Percentiles rank a stretch among this genome's conserved stretches.
Conservation (phyloP, 23 red algal species). For the Gracilaria domingensis region DNA sequence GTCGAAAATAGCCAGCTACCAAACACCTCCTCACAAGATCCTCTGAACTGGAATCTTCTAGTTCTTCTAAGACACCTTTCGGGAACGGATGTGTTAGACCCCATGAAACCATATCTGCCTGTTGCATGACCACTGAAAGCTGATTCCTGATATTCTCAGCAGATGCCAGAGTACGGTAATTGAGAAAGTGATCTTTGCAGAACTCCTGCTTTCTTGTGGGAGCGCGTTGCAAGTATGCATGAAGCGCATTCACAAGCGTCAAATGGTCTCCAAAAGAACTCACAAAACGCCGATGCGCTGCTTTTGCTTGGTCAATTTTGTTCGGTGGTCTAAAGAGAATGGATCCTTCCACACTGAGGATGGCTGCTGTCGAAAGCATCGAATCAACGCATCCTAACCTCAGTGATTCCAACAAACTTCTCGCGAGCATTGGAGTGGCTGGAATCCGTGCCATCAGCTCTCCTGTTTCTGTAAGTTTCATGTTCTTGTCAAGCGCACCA, state of each 20-base stretch:
- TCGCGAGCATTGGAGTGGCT: constrained; percentile 75
- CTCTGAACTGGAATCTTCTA: constrained; percentile 57
- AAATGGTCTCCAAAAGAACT: constrained; percentile 76
- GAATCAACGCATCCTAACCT: constrained; percentile 60
- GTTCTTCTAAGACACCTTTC: constrained; percentile 8
- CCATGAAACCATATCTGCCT: constrained; percentile 55
- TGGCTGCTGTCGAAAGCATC: constrained; percentile 72
- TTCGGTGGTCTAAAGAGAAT: constrained; percentile 64
- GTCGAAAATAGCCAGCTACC: constrained; percentile 80
- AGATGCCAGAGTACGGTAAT: constrained; percentile 69
- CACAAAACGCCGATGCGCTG: constrained; percentile 66
- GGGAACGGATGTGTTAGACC: constrained; percentile 45
- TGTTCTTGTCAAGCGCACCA: constrained; percentile 76
- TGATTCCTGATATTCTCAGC: constrained; percentile 74
- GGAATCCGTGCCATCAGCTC: constrained; percentile 83
- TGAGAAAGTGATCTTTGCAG: constrained; percentile 86
- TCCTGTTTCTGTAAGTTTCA: constrained; percentile 72
- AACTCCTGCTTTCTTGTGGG: constrained; percentile 42
- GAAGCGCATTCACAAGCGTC: constrained; percentile 62
- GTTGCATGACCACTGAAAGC: constrained; percentile 55
- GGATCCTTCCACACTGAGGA: constrained; percentile 81
- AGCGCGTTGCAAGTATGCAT: constrained; percentile 58
- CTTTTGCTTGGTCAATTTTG: constrained; percentile 50
- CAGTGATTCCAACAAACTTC: constrained; percentile 77
- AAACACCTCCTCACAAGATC: constrained; percentile 71